These are phyloP conservation scores for Boechera retrofracta DNA, from an alignment of 345 rosid genomes.

Conservation along the genomic window DNA sequence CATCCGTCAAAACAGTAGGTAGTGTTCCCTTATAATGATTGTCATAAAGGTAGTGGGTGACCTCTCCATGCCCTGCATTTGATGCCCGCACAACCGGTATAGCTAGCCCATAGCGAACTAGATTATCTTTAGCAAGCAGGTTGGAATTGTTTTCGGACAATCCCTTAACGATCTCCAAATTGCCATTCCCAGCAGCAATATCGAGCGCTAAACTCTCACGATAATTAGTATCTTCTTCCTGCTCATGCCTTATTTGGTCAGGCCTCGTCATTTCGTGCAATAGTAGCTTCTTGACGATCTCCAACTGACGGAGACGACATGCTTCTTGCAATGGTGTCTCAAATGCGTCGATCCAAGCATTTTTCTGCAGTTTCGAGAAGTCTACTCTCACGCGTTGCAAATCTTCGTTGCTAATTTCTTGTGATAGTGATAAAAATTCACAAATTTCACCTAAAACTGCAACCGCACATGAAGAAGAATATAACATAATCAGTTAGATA, in stretches of 20 bases:
- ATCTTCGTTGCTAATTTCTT: not conserved
- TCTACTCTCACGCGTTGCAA: not conserved
- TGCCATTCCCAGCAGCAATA: not conserved
- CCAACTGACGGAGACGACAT: not conserved
- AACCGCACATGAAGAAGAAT: not conserved
- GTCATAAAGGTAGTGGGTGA: conserved; percentile 5
- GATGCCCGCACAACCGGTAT: conserved; percentile 28
- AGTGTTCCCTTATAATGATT: not conserved
- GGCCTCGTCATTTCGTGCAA: not conserved
- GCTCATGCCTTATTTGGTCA: fast-evolving
- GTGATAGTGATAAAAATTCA: not conserved
- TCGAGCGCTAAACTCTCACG: not conserved
- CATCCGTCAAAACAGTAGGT: not conserved
- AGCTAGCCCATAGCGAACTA: not conserved
- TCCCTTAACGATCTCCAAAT: not conserved
- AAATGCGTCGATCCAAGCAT: not conserved
- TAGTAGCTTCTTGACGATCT: conserved; percentile 12
- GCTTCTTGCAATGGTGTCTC: not conserved
- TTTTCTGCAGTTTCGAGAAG: not conserved
- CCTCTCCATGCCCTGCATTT: conserved; percentile 16
- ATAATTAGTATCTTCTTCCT: not conserved
- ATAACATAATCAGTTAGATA: not conserved
- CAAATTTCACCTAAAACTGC: not conserved
- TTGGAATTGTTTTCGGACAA: fast-evolving
- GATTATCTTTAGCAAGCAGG: not conserved